Base-by-base conservation (phyloP, 2,329 filamentous ascomycete species). In the Thelonectria blattea region DNA sequence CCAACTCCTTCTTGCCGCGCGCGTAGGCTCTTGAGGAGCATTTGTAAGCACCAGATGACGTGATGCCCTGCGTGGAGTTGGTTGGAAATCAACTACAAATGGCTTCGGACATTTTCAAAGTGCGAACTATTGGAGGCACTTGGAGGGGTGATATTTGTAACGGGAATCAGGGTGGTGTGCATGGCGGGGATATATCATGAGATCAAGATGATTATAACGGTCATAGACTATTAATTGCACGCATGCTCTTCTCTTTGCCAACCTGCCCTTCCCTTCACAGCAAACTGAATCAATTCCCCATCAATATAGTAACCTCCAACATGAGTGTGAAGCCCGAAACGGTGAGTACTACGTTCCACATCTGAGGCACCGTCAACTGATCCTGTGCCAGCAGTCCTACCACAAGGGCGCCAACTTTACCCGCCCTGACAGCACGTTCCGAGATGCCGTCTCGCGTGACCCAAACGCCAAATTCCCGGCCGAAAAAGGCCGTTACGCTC, bases 401-500 rank as follows among this genome's bases (percentile, higher is more conserved):
- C 67, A 70, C 52, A 71, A 77, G 12, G 80, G 84, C 60, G 84
- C 84, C 11, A 77, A 80, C 12, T 87, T 86, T 67, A 75, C 79
- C 2, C 80, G 84, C 17, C 81, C 82, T 61, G 76, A 79, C 42
- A 84, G 83, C 52, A 72, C 74, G 1, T 89, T 89, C 68, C 83
- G 87, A 10, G 75, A 83, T 63, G 80, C 73, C 59, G 77, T 90
- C 52, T 87, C 85, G 1, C 80, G 75, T 4, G 78, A 83, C 10
- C 75, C 82, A 0, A 73, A 72, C 8, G 78, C 85, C 2, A 75
- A 77, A 18, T 89, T 87, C 60, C 82, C 86, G 0, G 81, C 86
- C 0, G 85, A 87, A 62, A 83, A 80, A 59, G 82, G 80, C 51
- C 83, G 87, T 17, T 90, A 89, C 74, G 83, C 81, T 0, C 75